Percentiles rank a stretch among this genome's conserved stretches.
These are phyloP conservation scores for Mortierella sp. DNA, from an alignment of 371 early-diverging fungal genomes.

Conservation along the genomic window DNA sequence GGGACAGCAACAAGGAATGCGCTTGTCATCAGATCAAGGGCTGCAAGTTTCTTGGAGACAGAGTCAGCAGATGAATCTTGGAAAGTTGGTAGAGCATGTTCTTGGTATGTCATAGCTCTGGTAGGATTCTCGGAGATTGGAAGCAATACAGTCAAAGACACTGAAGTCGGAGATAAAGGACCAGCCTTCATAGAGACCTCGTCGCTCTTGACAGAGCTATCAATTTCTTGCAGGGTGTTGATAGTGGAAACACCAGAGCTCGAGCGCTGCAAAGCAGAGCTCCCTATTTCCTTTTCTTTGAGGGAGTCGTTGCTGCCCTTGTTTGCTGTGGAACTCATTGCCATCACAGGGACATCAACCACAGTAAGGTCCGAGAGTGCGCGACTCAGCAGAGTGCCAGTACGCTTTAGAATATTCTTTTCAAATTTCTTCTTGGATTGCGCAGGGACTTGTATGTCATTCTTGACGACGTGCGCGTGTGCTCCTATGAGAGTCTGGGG, in stretches of 20 bases:
- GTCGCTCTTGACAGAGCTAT: neutral
- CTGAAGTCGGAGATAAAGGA: neutral
- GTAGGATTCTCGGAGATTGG: constrained; percentile 15
- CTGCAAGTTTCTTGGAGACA: constrained; percentile 30
- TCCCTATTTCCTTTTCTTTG: neutral
- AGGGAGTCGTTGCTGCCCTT: neutral
- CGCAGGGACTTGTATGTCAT: constrained; percentile 45
- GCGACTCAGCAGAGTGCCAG: constrained; percentile 37
- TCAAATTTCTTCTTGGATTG: constrained; percentile 19
- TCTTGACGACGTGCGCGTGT: constrained; percentile 50
- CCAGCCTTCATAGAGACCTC: neutral
- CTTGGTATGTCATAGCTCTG: constrained; percentile 21
- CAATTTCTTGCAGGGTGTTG: constrained; percentile 8
- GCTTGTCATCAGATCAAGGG: constrained; percentile 23
- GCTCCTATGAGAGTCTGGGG: no score
- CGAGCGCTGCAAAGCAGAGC: constrained; percentile 9
- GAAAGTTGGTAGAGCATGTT: constrained; percentile 39
- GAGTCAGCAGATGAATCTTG: constrained; percentile 24
- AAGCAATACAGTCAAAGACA: neutral
- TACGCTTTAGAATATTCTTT: constrained; percentile 35
- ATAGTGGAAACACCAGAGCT: constrained; percentile 20
- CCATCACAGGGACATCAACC: constrained; percentile 4
- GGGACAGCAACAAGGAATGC: constrained; percentile 34
- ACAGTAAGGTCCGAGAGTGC: constrained; percentile 41
- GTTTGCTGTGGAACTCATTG: constrained; percentile 7